A percentile compares a stretch with the other conserved stretches of the same genome.
Evolutionary conservation across 1,284 basidiomycete species (phyloP).

Genomic region (Bjerkandera adusta): DNA sequence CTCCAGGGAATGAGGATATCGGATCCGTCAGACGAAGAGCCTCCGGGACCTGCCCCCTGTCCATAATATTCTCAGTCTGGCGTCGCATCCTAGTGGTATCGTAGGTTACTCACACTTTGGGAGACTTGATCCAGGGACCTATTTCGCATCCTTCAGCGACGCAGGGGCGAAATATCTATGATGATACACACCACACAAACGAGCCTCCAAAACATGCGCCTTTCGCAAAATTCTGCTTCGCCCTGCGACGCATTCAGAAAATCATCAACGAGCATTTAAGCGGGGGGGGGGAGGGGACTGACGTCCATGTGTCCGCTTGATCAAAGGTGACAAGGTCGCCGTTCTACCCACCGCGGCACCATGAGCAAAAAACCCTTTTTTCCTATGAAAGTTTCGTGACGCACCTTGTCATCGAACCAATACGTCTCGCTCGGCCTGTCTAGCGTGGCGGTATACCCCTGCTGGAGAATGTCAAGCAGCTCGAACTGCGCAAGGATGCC

Average conservation of each 20-base stretch:
- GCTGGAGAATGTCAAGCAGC: neutral
- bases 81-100: no score
- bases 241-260: neutral
- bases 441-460: neutral
- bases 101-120: no score
- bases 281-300: no score
- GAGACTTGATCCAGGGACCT: no score
- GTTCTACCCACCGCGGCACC: neutral
- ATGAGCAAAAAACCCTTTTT: neutral
- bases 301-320: neutral
- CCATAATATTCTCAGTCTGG: no score
- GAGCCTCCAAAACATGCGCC: neutral
- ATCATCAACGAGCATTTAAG: no score
- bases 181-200: neutral
- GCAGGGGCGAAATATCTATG: neutral
- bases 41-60: no score
- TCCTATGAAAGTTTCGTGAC: no score
- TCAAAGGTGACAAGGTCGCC: neutral
- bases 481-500: neutral
- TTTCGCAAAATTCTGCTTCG: neutral
- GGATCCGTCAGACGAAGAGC: neutral
- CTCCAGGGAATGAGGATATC: neutral
- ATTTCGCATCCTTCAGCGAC: no score
- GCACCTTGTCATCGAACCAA: neutral
- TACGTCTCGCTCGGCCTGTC: neutral